These are phyloP conservation scores for Wickerhamiella sorbophila DNA, from an alignment of 805 yeast genomes.

Conservation along the genomic window DNA sequence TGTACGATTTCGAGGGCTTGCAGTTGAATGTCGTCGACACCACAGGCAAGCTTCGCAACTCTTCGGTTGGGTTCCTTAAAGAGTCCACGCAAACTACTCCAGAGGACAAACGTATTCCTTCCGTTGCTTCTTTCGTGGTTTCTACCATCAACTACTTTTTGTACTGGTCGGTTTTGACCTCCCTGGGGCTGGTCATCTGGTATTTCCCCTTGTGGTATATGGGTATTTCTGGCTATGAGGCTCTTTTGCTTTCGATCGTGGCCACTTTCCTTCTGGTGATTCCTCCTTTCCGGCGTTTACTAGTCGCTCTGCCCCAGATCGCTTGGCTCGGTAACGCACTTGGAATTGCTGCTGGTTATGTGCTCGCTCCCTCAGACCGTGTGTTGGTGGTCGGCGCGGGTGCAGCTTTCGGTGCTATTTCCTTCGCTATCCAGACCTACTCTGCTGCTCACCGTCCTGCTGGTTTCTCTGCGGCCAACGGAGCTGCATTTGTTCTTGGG, in stretches of 20 bases:
- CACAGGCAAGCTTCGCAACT: slow-evolving; percentile 14
- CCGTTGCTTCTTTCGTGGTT: slow-evolving; percentile 21
- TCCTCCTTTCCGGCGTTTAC: slow-evolving; percentile 30
- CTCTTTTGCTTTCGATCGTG: slow-evolving; percentile 40
- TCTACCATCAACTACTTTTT: slow-evolving; percentile 48
- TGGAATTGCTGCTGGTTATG: slow-evolving; percentile 64
- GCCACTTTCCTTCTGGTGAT: slow-evolving; percentile 43
- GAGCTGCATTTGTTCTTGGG: slow-evolving; percentile 54
- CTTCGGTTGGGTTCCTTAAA: slow-evolving; percentile 10
- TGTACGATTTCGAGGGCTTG: slow-evolving; percentile 52
- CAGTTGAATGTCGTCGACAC: slow-evolving; percentile 30
- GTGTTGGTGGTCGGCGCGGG: slow-evolving; percentile 55
- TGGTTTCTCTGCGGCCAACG: slow-evolving; percentile 28
- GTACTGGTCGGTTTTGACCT: slow-evolving; percentile 75
- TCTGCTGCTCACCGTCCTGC: slow-evolving; percentile 19
- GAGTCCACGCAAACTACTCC: slow-evolving; percentile 13
- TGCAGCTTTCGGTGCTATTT: slow-evolving; percentile 42
- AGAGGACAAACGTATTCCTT: slow-evolving; percentile 14
- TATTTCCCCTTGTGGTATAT: slow-evolving; percentile 95
- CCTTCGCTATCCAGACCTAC: slow-evolving; percentile 43
- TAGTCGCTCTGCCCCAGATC: slow-evolving; percentile 35
- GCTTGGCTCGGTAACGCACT: slow-evolving; percentile 40
- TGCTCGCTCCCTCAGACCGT: slow-evolving; percentile 55
- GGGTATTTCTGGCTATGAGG: slow-evolving; percentile 95
- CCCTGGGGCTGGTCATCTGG: slow-evolving; percentile 82